A percentile compares a stretch with the other conserved stretches of the same genome.
phyloP scores from a whole-genome alignment of 768 basidiomycete species.

The Boletus sp. region DNA sequence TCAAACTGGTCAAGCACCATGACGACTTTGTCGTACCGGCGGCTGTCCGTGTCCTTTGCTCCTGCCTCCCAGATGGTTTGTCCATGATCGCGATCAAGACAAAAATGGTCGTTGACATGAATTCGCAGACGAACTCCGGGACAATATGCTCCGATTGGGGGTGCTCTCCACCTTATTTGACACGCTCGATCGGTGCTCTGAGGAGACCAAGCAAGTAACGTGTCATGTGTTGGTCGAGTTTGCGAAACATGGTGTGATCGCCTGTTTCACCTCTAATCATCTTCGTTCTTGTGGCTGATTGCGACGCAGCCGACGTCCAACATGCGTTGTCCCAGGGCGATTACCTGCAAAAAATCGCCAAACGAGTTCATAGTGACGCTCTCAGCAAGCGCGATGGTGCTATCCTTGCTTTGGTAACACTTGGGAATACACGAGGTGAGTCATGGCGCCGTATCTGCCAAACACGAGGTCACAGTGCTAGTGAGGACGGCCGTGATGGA shows the following conservation, averaged over 20 bases:
- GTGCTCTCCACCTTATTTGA: constrained; percentile 18
- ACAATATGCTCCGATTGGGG: constrained; percentile 12
- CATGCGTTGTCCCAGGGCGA: constrained; percentile 1
- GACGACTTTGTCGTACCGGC: constrained; percentile 33
- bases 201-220: constrained; percentile 15
- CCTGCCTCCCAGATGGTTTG: constrained; percentile 24
- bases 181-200: constrained; percentile 21
- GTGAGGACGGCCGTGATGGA: constrained; percentile 9
- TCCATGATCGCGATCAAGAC: neutral
- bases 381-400: constrained; percentile 17
- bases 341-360: constrained; percentile 14
- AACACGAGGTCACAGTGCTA: neutral
- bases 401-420: constrained; percentile 14
- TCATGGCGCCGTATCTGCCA: neutral
- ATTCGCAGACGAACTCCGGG: constrained; percentile 19
- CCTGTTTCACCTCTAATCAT: neutral
- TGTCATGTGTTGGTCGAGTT: constrained; percentile 17
- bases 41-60: constrained; percentile 25
- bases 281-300: neutral
- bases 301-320: constrained; percentile 9
- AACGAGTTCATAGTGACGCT: constrained; percentile 5
- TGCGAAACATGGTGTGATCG: constrained; percentile 16
- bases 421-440: constrained; percentile 12
- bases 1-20: constrained; percentile 17
- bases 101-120: neutral